A percentile compares a stretch with the other conserved stretches of the same genome.
Evolutionary conservation across 2,329 filamentous ascomycete species (phyloP).

Genomic region (Pyrenophora seminiperda): DNA sequence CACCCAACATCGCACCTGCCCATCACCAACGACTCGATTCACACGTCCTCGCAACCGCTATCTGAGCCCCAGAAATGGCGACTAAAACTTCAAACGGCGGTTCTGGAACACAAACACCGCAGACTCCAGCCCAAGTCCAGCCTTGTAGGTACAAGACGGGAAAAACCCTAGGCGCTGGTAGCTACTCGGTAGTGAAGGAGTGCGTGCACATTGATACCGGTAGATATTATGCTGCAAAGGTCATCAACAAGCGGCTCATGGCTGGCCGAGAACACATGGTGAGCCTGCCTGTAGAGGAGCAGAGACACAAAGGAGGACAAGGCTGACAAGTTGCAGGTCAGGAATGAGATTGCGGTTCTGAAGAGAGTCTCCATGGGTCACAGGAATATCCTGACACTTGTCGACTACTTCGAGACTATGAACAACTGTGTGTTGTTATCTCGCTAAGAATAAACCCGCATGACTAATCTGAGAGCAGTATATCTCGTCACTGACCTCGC

Average conservation of each 20-base stretch:
- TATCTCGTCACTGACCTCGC: conserved; percentile 98
- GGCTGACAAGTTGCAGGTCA: conserved; percentile 64
- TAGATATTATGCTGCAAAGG: conserved; percentile 97
- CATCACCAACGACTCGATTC: not conserved
- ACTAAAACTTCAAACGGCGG: conserved; percentile 41
- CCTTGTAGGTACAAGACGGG: conserved; percentile 98
- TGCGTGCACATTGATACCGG: conserved; percentile 98
- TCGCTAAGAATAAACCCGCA: not conserved
- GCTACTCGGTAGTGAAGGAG: conserved; percentile 98
- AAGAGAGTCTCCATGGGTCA: conserved; percentile 99
- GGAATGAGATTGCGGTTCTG: conserved; percentile 96
- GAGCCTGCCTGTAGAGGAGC: conserved; percentile 16
- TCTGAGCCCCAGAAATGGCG: not conserved
- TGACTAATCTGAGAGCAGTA: conserved; percentile 55
- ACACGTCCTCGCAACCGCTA: not conserved
- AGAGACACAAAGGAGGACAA: not conserved
- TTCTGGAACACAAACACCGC: conserved; percentile 39
- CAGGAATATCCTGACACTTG: conserved; percentile 94
- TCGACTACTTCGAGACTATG: conserved; percentile 99
- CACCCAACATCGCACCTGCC: not conserved
- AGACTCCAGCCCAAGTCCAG: conserved; percentile 68
- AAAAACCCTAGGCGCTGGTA: conserved; percentile 94
- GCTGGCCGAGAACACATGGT: conserved; percentile 98
- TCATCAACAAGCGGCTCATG: conserved; percentile 99
- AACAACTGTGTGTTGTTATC: conserved; percentile 74